Base-by-base conservation (phyloP, 371 early-diverging fungal genomes). In the Coemansia sp. region DNA sequence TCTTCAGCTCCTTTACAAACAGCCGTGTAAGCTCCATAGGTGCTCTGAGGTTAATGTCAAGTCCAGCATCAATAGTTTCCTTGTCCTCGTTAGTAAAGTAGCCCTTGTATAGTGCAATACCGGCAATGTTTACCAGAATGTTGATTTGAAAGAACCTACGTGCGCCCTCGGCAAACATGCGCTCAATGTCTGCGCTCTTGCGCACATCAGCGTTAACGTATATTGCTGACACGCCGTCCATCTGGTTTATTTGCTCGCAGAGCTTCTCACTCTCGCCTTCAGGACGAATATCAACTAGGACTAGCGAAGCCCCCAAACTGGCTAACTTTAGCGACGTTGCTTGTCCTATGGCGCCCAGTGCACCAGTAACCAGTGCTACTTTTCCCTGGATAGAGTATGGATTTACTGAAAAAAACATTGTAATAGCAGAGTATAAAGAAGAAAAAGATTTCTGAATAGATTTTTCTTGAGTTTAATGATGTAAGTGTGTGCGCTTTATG, bases 331-430 rank as follows among this genome's bases (percentile, higher is more conserved):
- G 21, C 1, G 66, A 51, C 55, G 66, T 61, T 7, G 26, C 58
- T 34, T 21, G 58, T 14, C 72, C 76, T 14, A 75, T 63, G 10
- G 54, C 52, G n/a, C 76, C 72, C n/a, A 71, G n/a, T 3, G 64
- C 76, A 14, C 76, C 76, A 2, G 76, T 75, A 22, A 75, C 64
- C 0, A 75, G 52, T 10, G 67, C 76, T 2, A 72, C 72, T 10
- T 75, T 75, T 16, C 67, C 72, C 14, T 45, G 34, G 18, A 71
- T 50, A 13, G 37, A 24, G 52, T 70, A 74, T 31, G 31, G 2
- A 16, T 11, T 61, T 45, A 34, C 34, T 26, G 54, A 7, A 29
- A 55, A 55, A 8, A 55, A 27, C 55, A 55, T 29, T 14, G n/a
- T 48, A 7, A 18, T 48, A 48, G 8, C 18, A 48, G 21, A 48